Percentiles rank a stretch among this genome's conserved stretches.
Conservation (phyloP, 768 basidiomycete species). For the Pulveroboletus sp. region DNA sequence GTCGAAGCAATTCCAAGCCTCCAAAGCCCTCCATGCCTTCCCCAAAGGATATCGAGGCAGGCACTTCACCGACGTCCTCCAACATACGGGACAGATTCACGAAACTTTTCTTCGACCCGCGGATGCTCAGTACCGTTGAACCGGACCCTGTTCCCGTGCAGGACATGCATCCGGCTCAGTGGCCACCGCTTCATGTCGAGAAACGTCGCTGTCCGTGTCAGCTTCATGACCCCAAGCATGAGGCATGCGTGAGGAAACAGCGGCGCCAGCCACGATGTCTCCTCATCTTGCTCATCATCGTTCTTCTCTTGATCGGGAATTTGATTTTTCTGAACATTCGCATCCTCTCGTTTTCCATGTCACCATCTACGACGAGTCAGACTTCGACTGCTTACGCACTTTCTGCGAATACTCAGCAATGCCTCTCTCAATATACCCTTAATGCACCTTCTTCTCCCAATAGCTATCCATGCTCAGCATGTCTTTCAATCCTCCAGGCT, state of each 20-base stretch:
- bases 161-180: constrained; percentile 24
- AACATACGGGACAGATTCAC: constrained; percentile 32
- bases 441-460: constrained; percentile 40
- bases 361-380: constrained; percentile 11
- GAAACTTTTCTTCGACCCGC: constrained; percentile 34
- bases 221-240: constrained; percentile 15
- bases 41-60: constrained; percentile 27
- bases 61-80: constrained; percentile 15
- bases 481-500: constrained; percentile 37
- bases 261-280: constrained; percentile 30
- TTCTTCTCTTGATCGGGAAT: constrained; percentile 42
- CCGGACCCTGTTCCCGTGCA: constrained; percentile 24
- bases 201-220: constrained; percentile 29
- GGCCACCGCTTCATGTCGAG: constrained; percentile 39
- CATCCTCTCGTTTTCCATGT: constrained; percentile 21
- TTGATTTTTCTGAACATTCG: constrained; percentile 35
- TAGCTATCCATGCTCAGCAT: constrained; percentile 44
- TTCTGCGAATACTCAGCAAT: constrained; percentile 39
- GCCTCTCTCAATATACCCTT: constrained; percentile 41
- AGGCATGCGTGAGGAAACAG: constrained; percentile 22
- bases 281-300: constrained; percentile 32
- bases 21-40: background rate
- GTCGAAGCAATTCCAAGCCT: constrained; percentile 9
- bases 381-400: constrained; percentile 27
- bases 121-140: constrained; percentile 24